Conservation (phyloP, 495 filamentous ascomycete species). For the Penicillium salamii region DNA sequence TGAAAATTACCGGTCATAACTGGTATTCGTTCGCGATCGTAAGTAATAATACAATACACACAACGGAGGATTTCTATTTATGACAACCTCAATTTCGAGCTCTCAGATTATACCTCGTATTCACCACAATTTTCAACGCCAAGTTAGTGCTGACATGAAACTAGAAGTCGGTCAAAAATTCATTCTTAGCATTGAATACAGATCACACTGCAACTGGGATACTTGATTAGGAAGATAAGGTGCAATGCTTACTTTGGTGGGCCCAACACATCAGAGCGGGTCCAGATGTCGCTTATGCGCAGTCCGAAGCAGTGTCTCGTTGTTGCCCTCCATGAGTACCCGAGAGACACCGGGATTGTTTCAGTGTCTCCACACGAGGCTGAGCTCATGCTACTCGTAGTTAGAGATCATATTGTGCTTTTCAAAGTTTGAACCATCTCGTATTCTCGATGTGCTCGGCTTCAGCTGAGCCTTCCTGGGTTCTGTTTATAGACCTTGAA, state of each 20-base stretch:
- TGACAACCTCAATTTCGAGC: constrained; percentile 6
- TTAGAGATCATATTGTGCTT: not conserved
- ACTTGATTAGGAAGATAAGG: constrained; percentile 14
- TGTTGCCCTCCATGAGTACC: constrained; percentile 8
- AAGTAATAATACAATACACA: constrained; percentile 7
- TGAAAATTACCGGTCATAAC: constrained; percentile 4
- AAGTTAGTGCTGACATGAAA: constrained; percentile 5
- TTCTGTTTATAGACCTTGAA: constrained; percentile 3
- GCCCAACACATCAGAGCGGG: constrained; percentile 2
- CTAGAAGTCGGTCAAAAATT: not conserved
- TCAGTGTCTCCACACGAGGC: constrained; percentile 1
- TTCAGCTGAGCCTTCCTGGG: constrained; percentile 4
- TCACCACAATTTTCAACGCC: not conserved
- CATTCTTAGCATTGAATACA: not conserved
- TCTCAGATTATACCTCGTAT: constrained; percentile 3
- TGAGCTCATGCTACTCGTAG: constrained; percentile 1
- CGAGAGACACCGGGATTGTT: not conserved
- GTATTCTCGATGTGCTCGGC: constrained; percentile 8
- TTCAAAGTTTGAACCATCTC: constrained; percentile 3
- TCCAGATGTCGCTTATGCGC: too few relatives aligned
- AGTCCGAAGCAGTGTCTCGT: constrained; percentile 1
- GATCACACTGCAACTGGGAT: not conserved
- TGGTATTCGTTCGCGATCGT: constrained; percentile 2
- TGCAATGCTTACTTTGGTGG: constrained; percentile 9
- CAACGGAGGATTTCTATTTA: not conserved